Evolutionary conservation across 352 stramenopile genomes (phyloP).

Genomic region (Globisporangium nagaii): DNA sequence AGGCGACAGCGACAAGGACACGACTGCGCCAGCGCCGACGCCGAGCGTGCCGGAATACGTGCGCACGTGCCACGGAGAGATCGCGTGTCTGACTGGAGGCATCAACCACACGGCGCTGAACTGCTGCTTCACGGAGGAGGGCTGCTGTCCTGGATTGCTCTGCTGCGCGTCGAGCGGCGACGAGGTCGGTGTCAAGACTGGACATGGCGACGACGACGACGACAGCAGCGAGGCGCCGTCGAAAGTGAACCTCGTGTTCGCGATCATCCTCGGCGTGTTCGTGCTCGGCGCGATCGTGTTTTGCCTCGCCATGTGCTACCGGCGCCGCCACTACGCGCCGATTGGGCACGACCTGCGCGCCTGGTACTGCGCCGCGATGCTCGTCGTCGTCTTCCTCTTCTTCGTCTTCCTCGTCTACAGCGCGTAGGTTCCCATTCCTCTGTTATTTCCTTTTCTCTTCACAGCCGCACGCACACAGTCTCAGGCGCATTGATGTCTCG

Average conservation of each 20-base stretch:
- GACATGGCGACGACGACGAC: conserved; percentile 1
- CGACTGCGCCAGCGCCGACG: conserved; percentile 1
- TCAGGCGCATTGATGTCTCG: too few relatives aligned
- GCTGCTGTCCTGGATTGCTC: conserved; percentile 17
- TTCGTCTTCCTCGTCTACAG: conserved; percentile 66
- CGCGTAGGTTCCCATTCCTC: conserved; percentile 22
- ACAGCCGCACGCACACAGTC: background rate
- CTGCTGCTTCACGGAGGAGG: conserved; percentile 22
- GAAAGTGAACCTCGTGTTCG: conserved; percentile 30
- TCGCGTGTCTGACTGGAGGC: conserved; percentile 18
- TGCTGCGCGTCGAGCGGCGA: conserved; percentile 10
- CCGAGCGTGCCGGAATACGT: conserved; percentile 1
- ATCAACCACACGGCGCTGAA: conserved; percentile 15
- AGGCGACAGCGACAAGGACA: background rate
- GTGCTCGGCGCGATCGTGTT: conserved; percentile 35
- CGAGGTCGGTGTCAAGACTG: background rate
- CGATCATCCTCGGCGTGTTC: conserved; percentile 29
- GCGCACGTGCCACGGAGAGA: conserved; percentile 12
- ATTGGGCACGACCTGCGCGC: conserved; percentile 57
- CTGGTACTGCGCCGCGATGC: conserved; percentile 54
- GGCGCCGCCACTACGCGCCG: conserved; percentile 57
- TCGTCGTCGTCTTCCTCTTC: conserved; percentile 53
- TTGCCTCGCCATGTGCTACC: conserved; percentile 47
- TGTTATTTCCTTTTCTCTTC: background rate
- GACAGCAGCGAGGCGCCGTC: conserved; percentile 4